Conservation (phyloP, 1,284 basidiomycete genomes). For the Apiotrichum porosum region DNA sequence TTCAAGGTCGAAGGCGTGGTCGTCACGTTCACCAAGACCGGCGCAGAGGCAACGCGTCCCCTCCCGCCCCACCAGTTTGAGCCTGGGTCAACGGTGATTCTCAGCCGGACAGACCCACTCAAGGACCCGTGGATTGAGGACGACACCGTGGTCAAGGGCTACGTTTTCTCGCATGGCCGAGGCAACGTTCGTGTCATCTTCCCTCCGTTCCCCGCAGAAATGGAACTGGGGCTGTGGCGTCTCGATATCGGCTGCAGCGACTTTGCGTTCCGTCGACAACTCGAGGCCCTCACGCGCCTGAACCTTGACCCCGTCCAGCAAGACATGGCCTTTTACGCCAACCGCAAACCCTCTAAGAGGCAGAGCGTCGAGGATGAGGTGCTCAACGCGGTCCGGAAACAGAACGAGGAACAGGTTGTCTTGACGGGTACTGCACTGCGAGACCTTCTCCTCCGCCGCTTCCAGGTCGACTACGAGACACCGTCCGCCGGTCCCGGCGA, state of each 20-base stretch:
- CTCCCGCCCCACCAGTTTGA: conserved; percentile 23
- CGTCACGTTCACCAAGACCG: conserved; percentile 57
- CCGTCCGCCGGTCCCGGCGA: conserved; percentile 9
- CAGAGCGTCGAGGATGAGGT: conserved; percentile 7
- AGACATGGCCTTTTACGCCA: conserved; percentile 34
- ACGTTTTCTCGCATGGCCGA: conserved; percentile 53
- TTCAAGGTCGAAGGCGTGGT: conserved; percentile 11
- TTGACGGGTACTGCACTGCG: conserved; percentile 65
- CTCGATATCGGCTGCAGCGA: conserved; percentile 68
- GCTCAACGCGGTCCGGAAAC: conserved; percentile 21
- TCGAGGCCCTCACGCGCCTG: conserved; percentile 60
- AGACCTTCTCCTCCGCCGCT: conserved; percentile 59
- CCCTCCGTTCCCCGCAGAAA: conserved; percentile 49
- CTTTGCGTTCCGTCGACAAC: conserved; percentile 65
- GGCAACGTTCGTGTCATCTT: conserved; percentile 58
- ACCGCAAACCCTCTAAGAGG: neutral
- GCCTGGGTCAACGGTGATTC: conserved; percentile 60
- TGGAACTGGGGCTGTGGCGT: conserved; percentile 57
- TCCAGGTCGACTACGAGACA: conserved; percentile 46
- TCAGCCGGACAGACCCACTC: conserved; percentile 60
- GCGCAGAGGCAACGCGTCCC: conserved; percentile 53
- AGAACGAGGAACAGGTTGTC: conserved; percentile 52
- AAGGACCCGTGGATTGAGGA: conserved; percentile 31
- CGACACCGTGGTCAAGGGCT: conserved; percentile 56
- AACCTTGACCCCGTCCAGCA: conserved; percentile 56